phyloP scores from a whole-genome alignment of 345 rosid genomes.

The Eucalyptus erythrocorys region DNA sequence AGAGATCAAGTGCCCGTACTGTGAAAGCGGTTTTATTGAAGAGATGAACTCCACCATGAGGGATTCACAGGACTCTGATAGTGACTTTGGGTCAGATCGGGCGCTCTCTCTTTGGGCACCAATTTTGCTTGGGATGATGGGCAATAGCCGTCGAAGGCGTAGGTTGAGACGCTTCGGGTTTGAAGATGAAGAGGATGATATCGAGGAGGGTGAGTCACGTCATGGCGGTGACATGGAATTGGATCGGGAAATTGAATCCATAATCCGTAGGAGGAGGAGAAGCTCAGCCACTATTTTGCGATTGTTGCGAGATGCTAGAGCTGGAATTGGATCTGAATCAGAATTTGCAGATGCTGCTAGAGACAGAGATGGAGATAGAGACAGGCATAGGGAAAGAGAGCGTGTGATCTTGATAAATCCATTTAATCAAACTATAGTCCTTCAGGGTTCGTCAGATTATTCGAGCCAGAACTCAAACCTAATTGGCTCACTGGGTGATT shows the following conservation, averaged over 20 bases:
- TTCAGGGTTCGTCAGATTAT: constrained; percentile 47
- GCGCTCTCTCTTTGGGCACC: constrained; percentile 87
- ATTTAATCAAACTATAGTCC: constrained; percentile 30
- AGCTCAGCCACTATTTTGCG: constrained; percentile 66
- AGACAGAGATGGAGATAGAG: constrained; percentile 1
- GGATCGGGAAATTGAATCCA: constrained; percentile 58
- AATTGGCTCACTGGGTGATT: constrained; percentile 64
- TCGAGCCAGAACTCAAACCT: constrained; percentile 28
- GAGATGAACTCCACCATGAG: constrained; percentile 20
- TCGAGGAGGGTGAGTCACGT: background rate
- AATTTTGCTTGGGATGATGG: constrained; percentile 79
- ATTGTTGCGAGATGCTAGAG: constrained; percentile 65
- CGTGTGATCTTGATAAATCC: constrained; percentile 36
- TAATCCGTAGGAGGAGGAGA: constrained; percentile 52
- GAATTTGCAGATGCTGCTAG: constrained; percentile 10
- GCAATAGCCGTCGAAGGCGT: constrained; percentile 42
- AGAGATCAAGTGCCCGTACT: constrained; percentile 82
- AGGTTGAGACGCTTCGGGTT: constrained; percentile 43
- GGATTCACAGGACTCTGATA: constrained; percentile 21
- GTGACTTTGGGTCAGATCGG: constrained; percentile 67
- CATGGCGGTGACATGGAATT: constrained; percentile 44
- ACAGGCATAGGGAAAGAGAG: constrained; percentile 13
- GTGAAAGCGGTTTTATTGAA: constrained; percentile 50
- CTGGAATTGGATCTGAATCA: constrained; percentile 55
- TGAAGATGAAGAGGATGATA: constrained; percentile 36